Evolutionary conservation across 2,329 filamentous ascomycete genomes (phyloP), one percentile per base, ranked within the genome.

Genomic region (Colletotrichum cordylinicola): DNA sequence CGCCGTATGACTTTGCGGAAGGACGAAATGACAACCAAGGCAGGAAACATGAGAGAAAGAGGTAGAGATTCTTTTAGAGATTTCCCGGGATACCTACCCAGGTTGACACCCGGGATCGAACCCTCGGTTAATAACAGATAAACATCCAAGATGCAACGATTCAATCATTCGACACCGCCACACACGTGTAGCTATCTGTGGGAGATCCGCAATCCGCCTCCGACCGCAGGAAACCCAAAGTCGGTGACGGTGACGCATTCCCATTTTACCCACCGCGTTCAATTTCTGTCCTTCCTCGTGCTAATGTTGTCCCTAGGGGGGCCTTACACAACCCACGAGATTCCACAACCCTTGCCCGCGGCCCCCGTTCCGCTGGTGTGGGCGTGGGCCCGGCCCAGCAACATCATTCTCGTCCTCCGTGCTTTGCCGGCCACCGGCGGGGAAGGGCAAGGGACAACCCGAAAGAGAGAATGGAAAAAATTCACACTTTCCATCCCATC

Each of bases 211-310:
- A 35, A 74, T 61, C 27, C 56, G 56, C 29, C 15, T 60, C 56
- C 21, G 31, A 35, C 52, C 52, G 39, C 39, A 48, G 39, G 18
- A n/a, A 60, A 31, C 16, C n/a, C 43, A 39, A 29, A 67, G 43
- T 64, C 55, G 58, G 62, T 75, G 69, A 72, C 73, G 39, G 39
- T 48, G 39, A 48, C 39, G 39, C 68, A 67, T 62, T 43, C 68
- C 39, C n/a, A 15, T 55, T 60, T 31, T 39, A 69, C 24, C 64
- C 60, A 62, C 67, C 31, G 39, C 39, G 39, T 33, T 48, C 55
- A 58, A 27, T 29, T 67, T 55, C 55, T 24, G 27, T n/a, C 65
- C 16, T 58, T 58, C n/a, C 29, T 67, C n/a, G 43, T 68, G 66
- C 52, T n/a, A 58, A 29, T 29, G 16, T 58, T 29, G 29, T n/a